phyloP scores from a whole-genome alignment of 352 stramenopile genomes.

The Globisporangium alternatum region DNA sequence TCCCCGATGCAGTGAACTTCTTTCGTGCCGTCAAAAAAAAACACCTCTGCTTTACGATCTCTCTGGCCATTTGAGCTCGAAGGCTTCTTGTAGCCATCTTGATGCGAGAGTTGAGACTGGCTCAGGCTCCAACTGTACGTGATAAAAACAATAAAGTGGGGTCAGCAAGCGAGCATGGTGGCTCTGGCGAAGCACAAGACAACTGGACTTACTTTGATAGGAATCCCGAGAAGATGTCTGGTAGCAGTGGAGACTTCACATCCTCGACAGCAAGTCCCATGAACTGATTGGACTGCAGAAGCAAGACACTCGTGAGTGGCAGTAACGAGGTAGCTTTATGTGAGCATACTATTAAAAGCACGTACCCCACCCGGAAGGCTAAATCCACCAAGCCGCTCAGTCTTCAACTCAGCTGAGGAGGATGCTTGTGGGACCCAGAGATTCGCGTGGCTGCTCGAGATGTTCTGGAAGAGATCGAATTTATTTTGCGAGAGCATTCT shows the following conservation, averaged over 20 bases:
- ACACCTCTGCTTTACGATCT: conserved; percentile 24
- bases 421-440: conserved; percentile 14
- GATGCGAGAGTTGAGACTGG: background rate
- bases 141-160: background rate
- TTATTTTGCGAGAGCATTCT: conserved; percentile 16
- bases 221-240: conserved; percentile 15
- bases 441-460: conserved; percentile 1
- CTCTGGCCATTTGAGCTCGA: background rate
- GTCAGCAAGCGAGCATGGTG: background rate
- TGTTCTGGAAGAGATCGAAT: conserved; percentile 15
- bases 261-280: conserved; percentile 10
- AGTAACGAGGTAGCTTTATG: background rate
- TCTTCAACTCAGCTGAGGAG: background rate
- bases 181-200: background rate
- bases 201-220: conserved; percentile 8
- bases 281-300: conserved; percentile 9
- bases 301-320: background rate
- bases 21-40: conserved; percentile 40
- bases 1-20: conserved; percentile 18
- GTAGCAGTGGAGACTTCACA: background rate
- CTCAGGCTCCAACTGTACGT: background rate
- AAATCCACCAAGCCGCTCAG: background rate
- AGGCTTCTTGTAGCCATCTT: background rate
- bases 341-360: background rate
- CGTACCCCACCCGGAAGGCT: conserved; percentile 8